Evolutionary conservation across 192 early-diverging fungal species (phyloP).

Genomic region (Pecoramyces ruminantium): DNA sequence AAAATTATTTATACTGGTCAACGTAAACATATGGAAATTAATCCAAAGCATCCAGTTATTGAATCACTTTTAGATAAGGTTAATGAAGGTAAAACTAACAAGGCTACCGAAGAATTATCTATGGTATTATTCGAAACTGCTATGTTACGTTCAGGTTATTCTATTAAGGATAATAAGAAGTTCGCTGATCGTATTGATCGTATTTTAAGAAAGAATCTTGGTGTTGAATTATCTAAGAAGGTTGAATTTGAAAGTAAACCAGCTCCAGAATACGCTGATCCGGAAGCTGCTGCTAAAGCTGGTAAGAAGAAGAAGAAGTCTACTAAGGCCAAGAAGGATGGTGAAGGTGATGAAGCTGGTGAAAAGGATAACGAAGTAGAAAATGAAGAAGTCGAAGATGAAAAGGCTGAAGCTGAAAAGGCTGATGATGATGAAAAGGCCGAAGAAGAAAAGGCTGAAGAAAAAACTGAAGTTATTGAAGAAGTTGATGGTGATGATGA

Average conservation of each 20-base stretch:
- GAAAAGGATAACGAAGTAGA: not conserved
- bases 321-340: not conserved
- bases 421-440: not conserved
- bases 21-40: conserved; percentile 46
- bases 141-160: conserved; percentile 38
- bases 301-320: not conserved
- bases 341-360: not conserved
- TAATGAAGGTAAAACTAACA: conserved; percentile 22
- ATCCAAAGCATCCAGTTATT: conserved; percentile 47
- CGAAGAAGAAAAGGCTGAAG: not conserved
- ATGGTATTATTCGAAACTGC: conserved; percentile 47
- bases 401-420: not conserved
- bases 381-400: not conserved
- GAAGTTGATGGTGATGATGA: not conserved
- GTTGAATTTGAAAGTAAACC: conserved; percentile 6
- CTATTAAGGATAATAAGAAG: conserved; percentile 27
- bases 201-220: conserved; percentile 3
- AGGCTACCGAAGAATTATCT: conserved; percentile 14
- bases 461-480: not conserved
- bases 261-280: conserved; percentile 1
- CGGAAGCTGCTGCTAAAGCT: not conserved
- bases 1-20: conserved; percentile 3
- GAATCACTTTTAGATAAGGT: conserved; percentile 24
- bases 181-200: conserved; percentile 10
- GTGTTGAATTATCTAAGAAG: conserved; percentile 6